Evolutionary conservation across 768 basidiomycete species (phyloP).

Genomic region (Suillus luteus): DNA sequence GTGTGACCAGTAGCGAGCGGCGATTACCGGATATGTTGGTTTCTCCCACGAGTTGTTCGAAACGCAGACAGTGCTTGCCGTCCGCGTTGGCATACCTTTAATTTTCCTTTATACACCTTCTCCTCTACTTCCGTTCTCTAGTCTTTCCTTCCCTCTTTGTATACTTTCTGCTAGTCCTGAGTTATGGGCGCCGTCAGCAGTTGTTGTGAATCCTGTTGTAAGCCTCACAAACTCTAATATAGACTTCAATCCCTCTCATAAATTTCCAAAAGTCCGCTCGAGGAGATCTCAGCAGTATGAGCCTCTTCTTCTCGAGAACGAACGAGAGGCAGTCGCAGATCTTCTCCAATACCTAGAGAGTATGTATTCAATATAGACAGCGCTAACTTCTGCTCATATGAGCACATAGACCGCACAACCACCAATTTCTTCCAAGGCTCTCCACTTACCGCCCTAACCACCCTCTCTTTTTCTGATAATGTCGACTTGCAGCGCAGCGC

Average conservation of each 20-base stretch:
- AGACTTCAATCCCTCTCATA: conserved; percentile 17
- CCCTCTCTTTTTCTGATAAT: conserved; percentile 98
- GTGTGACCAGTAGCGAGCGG: conserved; percentile 21
- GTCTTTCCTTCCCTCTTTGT: conserved; percentile 4
- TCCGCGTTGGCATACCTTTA: conserved; percentile 11
- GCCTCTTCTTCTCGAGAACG: conserved; percentile 85
- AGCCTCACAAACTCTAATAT: conserved; percentile 32
- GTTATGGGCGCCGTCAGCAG: conserved; percentile 75
- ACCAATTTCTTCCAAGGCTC: conserved; percentile 98
- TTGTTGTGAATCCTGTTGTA: conserved; percentile 86
- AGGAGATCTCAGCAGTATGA: conserved; percentile 87
- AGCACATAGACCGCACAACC: conserved; percentile 82
- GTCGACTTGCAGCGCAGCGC: conserved; percentile 98
- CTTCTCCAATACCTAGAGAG: conserved; percentile 97
- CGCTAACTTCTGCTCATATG: conserved; percentile 10
- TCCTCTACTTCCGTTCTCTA: conserved; percentile 12
- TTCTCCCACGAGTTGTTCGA: conserved; percentile 25
- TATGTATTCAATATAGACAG: conserved; percentile 40
- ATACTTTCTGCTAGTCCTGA: conserved; percentile 11
- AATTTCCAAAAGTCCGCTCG: conserved; percentile 60
- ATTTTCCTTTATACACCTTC: conserved; percentile 15
- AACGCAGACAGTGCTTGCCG: conserved; percentile 8
- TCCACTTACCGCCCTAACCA: conserved; percentile 91
- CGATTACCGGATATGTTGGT: conserved; percentile 30
- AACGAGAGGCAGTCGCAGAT: conserved; percentile 97